Percentiles rank a stretch among this genome's conserved stretches.
Evolutionary conservation across 1,139 yeast species (phyloP).

Genomic region (Blastobotrys buckinghamii): DNA sequence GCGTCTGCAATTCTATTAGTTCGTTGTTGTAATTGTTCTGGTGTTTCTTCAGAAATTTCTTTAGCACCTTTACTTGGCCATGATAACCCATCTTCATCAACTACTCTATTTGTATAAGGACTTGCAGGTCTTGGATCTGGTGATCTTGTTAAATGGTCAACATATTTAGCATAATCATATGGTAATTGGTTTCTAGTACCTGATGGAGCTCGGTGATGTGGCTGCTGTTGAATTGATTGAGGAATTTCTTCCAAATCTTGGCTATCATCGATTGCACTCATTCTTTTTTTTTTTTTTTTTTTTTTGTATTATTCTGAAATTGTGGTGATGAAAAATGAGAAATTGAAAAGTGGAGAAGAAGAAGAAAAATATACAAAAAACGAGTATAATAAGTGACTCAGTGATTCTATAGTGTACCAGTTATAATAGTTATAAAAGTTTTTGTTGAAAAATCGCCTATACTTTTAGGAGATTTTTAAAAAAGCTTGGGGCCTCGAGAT

Average conservation of each 20-base stretch:
- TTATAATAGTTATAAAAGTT: no score
- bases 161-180: conserved; percentile 30
- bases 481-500: no score
- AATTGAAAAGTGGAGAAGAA: no score
- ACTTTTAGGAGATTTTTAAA: no score
- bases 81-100: conserved; percentile 83
- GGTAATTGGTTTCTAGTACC: conserved; percentile 24
- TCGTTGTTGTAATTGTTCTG: conserved; percentile 54
- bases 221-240: conserved; percentile 15
- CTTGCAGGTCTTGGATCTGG: conserved; percentile 73
- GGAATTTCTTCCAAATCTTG: neutral
- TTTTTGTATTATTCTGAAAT: no score
- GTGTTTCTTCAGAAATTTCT: conserved; percentile 58
- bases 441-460: no score
- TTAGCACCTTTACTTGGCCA: conserved; percentile 95
- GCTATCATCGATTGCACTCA: neutral
- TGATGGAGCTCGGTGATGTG: conserved; percentile 21
- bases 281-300: neutral
- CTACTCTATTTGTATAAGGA: conserved; percentile 82
- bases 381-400: no score
- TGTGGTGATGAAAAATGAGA: no score
- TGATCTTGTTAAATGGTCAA: conserved; percentile 39
- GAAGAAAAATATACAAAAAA: no score
- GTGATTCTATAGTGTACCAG: no score
- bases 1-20: conserved; percentile 78